Conservation (phyloP, 768 basidiomycete genomes). For the Brasilioporus rufonigricans region DNA sequence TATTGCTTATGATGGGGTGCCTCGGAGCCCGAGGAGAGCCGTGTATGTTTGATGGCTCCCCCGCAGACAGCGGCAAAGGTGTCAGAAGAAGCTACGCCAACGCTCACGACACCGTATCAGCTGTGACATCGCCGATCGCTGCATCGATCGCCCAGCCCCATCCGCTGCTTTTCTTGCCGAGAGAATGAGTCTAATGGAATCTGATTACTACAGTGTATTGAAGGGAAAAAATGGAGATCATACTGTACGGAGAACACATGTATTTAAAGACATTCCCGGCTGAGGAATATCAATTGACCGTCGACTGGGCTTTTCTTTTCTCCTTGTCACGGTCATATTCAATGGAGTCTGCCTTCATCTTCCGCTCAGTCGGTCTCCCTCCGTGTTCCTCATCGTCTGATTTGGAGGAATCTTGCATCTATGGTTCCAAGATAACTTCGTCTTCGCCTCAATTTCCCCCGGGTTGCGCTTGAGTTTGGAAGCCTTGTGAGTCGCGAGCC, state of each 20-base stretch:
- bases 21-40: neutral
- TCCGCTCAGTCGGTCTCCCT: slow-evolving; percentile 58
- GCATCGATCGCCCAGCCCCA: neutral
- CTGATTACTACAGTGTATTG: neutral
- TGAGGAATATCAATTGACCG: neutral
- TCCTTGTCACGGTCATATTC: slow-evolving; percentile 35
- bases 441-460: slow-evolving; percentile 49
- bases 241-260: slow-evolving; percentile 5
- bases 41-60: neutral
- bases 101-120: neutral
- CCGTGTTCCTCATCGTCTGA: slow-evolving; percentile 55
- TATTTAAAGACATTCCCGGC: neutral
- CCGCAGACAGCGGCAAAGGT: neutral
- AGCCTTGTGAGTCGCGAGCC: slow-evolving; percentile 49
- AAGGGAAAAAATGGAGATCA: slow-evolving; percentile 3
- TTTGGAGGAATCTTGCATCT: slow-evolving; percentile 22
- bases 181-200: slow-evolving; percentile 4
- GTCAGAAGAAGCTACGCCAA: neutral
- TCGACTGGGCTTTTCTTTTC: slow-evolving; percentile 41
- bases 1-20: too few species aligned
- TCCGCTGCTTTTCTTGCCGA: slow-evolving; percentile 5
- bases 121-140: slow-evolving; percentile 1
- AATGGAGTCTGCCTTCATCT: slow-evolving; percentile 59
- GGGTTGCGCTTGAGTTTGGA: slow-evolving; percentile 63
- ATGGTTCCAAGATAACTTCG: slow-evolving; percentile 37